Conservation (phyloP, 192 early-diverging fungal species). For the Coemansia sp. region DNA sequence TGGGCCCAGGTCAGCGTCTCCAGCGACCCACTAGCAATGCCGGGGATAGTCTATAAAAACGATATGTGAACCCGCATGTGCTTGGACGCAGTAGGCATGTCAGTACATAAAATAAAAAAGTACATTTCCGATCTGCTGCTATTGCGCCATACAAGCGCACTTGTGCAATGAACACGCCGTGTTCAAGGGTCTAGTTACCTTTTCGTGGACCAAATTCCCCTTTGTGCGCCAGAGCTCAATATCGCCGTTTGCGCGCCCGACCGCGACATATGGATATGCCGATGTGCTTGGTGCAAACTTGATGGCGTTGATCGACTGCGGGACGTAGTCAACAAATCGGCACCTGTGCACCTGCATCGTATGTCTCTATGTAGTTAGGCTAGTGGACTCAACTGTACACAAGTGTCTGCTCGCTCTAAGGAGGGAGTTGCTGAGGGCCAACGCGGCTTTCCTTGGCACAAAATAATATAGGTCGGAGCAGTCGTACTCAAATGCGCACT, state of each 20-base stretch:
- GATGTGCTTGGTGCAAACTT: conserved; percentile 66
- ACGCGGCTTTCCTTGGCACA: too few species aligned
- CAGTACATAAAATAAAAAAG: too few species aligned
- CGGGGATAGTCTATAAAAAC: conserved; percentile 81
- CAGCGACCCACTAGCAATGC: conserved; percentile 64
- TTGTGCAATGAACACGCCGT: too few species aligned
- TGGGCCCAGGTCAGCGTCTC: conserved; percentile 83
- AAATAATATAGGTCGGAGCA: too few species aligned
- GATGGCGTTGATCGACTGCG: conserved; percentile 79
- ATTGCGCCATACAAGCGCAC: too few species aligned
- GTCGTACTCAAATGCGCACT: too few species aligned
- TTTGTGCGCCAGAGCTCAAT: conserved; percentile 88
- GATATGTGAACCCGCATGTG: too few species aligned
- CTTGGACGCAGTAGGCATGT: too few species aligned
- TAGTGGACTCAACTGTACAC: neutral
- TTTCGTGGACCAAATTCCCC: conserved; percentile 69
- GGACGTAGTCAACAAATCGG: conserved; percentile 83
- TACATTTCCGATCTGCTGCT: too few species aligned
- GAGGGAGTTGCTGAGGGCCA: too few species aligned
- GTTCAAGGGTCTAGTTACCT: conserved; percentile 50
- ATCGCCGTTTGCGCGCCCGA: conserved; percentile 86
- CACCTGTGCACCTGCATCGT: conserved; percentile 75
- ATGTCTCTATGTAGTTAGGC: neutral
- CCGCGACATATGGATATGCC: conserved; percentile 58
- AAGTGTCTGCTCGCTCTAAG: too few species aligned